Conservation (phyloP, 176 grass and related monocot species). For the Carex pumila region DNA sequence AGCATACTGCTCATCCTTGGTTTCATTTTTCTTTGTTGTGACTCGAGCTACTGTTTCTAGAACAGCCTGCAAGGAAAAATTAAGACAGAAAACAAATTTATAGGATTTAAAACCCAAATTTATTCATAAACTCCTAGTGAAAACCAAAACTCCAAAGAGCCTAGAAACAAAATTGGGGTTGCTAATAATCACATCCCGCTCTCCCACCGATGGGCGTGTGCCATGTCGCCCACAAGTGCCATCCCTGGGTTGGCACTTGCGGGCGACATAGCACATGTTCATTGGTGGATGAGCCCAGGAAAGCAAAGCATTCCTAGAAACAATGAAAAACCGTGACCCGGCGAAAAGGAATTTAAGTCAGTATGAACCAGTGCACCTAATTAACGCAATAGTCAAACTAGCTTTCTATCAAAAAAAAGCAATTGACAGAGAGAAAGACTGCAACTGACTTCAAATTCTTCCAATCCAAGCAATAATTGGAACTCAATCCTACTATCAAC, state of each 20-base stretch:
- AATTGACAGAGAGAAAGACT: not conserved
- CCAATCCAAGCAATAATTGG: not conserved
- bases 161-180: not conserved
- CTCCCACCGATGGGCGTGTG: not conserved
- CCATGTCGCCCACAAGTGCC: not conserved
- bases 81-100: not conserved
- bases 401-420: not conserved
- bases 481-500: not conserved
- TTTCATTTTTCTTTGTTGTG: slow-evolving; percentile 96
- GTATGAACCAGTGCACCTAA: not conserved
- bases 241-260: not conserved
- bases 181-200: not conserved
- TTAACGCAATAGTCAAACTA: not conserved
- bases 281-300: not conserved
- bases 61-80: slow-evolving; percentile 53
- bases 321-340: not conserved
- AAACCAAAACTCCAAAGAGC: not conserved
- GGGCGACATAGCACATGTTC: not conserved
- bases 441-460: not conserved
- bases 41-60: slow-evolving; percentile 92
- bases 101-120: not conserved
- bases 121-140: not conserved
- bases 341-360: not conserved
- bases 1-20: slow-evolving; percentile 93
- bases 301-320: not conserved